These are phyloP conservation scores for Eucalyptus rudis DNA, from an alignment of 345 rosid genomes.

Conservation along the genomic window DNA sequence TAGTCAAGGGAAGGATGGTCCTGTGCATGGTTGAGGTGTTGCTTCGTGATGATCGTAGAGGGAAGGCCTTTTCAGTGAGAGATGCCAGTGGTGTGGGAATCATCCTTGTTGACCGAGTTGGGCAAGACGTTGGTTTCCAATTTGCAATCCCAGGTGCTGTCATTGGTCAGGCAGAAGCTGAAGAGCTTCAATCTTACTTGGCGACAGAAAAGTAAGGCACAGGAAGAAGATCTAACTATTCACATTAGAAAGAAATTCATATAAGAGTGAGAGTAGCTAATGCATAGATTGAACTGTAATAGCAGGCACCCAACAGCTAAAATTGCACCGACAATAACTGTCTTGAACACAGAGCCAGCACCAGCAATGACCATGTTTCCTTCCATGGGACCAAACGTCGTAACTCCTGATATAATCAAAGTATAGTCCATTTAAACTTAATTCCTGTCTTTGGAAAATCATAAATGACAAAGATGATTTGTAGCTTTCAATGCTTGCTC, in stretches of 20 bases:
- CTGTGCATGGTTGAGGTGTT: slow-evolving; percentile 15
- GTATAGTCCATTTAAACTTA: not conserved
- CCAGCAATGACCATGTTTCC: slow-evolving; percentile 29
- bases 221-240: not conserved
- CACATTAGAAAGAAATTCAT: not conserved
- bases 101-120: slow-evolving; percentile 17
- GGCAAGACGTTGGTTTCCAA: slow-evolving; percentile 24
- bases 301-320: slow-evolving; percentile 20
- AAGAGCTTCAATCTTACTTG: slow-evolving; percentile 19
- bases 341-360: slow-evolving; percentile 16
- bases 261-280: not conserved
- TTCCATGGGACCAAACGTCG: slow-evolving; percentile 30
- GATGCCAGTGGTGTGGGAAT: slow-evolving; percentile 34
- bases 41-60: not conserved
- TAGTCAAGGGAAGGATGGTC: slow-evolving; percentile 34
- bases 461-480: not conserved
- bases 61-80: slow-evolving; percentile 9
- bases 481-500: not conserved
- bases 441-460: not conserved
- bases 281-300: not conserved
- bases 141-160: slow-evolving; percentile 18
- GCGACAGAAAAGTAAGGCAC: slow-evolving; percentile 16
- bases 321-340: slow-evolving; percentile 18
- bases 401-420: slow-evolving; percentile 32
- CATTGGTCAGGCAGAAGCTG: slow-evolving; percentile 24